These are phyloP conservation scores for Calonectria montana DNA, from an alignment of 2,329 filamentous ascomycete species.

Conservation along the genomic window DNA sequence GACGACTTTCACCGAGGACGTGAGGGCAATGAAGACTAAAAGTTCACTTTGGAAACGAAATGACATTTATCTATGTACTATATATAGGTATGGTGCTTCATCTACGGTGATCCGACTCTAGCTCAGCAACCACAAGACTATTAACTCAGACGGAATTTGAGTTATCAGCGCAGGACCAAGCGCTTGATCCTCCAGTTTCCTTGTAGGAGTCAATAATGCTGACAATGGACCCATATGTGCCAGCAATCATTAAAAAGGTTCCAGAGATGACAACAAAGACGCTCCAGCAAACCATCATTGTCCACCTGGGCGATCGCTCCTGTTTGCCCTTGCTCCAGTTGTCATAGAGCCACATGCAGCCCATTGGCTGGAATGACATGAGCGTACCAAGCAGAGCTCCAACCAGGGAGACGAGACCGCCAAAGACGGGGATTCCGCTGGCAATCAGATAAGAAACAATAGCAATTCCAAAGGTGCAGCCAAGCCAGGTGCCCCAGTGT, in stretches of 20 bases:
- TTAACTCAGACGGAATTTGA: slow-evolving; percentile 38
- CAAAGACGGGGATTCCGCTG: slow-evolving; percentile 33
- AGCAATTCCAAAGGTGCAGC: slow-evolving; percentile 30
- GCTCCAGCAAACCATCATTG: slow-evolving; percentile 30
- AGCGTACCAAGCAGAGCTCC: slow-evolving; percentile 41
- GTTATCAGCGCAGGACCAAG: slow-evolving; percentile 55
- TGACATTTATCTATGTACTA: background rate
- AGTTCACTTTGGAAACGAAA: background rate
- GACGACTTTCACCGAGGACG: too few relatives aligned
- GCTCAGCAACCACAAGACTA: background rate
- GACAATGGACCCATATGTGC: slow-evolving; percentile 15
- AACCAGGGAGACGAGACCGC: slow-evolving; percentile 36
- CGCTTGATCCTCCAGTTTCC: slow-evolving; percentile 46
- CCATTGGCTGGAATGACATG: slow-evolving; percentile 40
- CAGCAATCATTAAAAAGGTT: slow-evolving; percentile 16
- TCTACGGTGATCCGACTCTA: background rate
- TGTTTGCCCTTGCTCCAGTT: slow-evolving; percentile 27
- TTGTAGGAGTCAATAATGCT: slow-evolving; percentile 43
- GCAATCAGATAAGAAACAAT: slow-evolving; percentile 38
- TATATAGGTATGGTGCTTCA: background rate
- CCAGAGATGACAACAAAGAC: slow-evolving; percentile 29
- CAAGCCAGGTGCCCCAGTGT: slow-evolving; percentile 18
- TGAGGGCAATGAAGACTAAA: too few relatives aligned
- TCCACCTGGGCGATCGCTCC: slow-evolving; percentile 18
- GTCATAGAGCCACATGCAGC: slow-evolving; percentile 41